Evolutionary conservation across 2,329 filamentous ascomycete species (phyloP).

Genomic region (Xylariomycetidae sp.): DNA sequence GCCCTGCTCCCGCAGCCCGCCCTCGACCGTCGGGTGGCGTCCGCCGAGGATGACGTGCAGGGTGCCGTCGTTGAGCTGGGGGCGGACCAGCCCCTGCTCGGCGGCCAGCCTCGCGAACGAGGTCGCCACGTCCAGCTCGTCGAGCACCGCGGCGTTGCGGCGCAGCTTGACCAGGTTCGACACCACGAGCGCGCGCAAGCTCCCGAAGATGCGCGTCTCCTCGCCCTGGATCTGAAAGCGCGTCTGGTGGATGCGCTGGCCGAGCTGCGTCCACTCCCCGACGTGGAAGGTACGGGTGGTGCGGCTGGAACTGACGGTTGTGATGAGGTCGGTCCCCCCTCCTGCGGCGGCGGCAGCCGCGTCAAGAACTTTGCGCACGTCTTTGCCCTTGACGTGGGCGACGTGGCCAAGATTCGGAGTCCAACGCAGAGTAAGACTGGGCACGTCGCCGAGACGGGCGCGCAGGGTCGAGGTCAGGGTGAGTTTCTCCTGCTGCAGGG

Average conservation of each 20-base stretch:
- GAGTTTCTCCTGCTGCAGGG: conserved; percentile 55
- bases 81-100: conserved; percentile 70
- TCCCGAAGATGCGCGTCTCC: conserved; percentile 74
- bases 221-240: conserved; percentile 76
- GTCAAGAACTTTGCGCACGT: conserved; percentile 49
- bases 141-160: conserved; percentile 83
- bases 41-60: conserved; percentile 76
- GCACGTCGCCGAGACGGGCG: conserved; percentile 52
- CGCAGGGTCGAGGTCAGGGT: conserved; percentile 58
- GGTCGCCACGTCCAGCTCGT: conserved; percentile 86
- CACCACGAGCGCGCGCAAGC: conserved; percentile 72
- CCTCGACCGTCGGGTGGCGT: conserved; percentile 87
- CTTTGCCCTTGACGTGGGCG: conserved; percentile 83
- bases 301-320: conserved; percentile 69
- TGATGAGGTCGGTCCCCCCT: conserved; percentile 15
- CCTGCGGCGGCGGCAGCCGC: conserved; percentile 3
- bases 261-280: conserved; percentile 78
- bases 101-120: conserved; percentile 77
- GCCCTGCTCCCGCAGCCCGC: conserved; percentile 73
- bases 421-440: conserved; percentile 76
- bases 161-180: conserved; percentile 79
- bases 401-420: conserved; percentile 84
- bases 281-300: conserved; percentile 81
- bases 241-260: conserved; percentile 71
- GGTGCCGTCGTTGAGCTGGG: conserved; percentile 56